Base-by-base conservation (phyloP, 441 rosid species). In the Pelargonium citronellum region DNA sequence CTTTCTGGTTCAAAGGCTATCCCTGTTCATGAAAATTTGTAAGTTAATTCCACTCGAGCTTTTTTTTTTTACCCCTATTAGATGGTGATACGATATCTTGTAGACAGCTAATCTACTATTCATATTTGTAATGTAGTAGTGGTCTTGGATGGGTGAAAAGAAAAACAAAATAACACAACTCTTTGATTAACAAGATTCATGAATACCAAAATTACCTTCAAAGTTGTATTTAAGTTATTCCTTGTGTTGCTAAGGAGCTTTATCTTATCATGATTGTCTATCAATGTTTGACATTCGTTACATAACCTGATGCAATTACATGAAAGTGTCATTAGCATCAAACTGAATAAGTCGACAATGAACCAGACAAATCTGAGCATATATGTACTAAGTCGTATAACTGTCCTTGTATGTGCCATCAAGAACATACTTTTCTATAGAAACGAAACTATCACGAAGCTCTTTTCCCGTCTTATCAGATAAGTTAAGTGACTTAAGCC, bases 191-290 rank as follows among this genome's bases (percentile, higher is more conserved):
- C 63, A 58, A 58, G 63, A 22, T 58, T 58, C 22, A 19, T 19
- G 27, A 58, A 58, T 22, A 6, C 43, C 16, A 2, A 24, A 69
- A 80, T 30, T 64, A 95, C 99, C 95, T 95, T 95, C 71, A 95
- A 81, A 34, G 98, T 95, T 57, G 86, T 91, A 75, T 84, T 92
- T 46, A 95, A 84, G 82, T 95, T 95, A 82, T 91, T 95, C 84
- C 98, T 84, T 27, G 90, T 91, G 78, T 92, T 95, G 83, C 98
- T 95, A 71, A 95, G 89, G 67, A 95, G 90, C 90, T 95, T 92
- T 73, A 95, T 95, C 75, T 95, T 98, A 80, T 95, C 98, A 71
- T 95, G 98, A 78, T 95, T 95, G 43, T 92, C 97, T 74, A 95
- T 95, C 82, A 95, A 88, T 58, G 79, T 95, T 82, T 95, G 99